These are phyloP conservation scores for Blastocladiella emersonii DNA, from an alignment of 371 early-diverging fungal genomes.

Conservation along the genomic window DNA sequence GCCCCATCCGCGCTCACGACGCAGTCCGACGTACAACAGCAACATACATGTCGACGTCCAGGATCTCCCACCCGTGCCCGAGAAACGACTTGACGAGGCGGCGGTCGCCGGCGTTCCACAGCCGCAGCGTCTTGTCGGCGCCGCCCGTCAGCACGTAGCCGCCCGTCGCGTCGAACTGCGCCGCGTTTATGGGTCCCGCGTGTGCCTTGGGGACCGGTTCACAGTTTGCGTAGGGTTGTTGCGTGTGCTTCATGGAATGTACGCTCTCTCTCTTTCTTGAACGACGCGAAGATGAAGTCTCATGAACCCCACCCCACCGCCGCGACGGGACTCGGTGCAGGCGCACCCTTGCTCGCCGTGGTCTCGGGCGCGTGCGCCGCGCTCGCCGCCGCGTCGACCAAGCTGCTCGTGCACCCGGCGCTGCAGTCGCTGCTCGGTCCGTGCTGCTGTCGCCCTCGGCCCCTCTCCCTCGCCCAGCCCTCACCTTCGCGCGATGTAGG, in stretches of 20 bases:
- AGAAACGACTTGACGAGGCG: conserved; percentile 55
- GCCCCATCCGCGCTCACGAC: not conserved
- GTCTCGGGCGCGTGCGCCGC: not conserved
- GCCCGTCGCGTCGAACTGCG: conserved; percentile 49
- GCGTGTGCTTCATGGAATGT: too few species aligned
- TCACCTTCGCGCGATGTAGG: too few species aligned
- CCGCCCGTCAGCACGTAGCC: conserved; percentile 66
- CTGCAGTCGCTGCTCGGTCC: not conserved
- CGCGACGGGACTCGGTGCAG: too few species aligned
- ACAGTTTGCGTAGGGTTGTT: too few species aligned
- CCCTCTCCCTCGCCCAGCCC: too few species aligned
- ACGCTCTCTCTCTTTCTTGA: too few species aligned
- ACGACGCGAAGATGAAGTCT: too few species aligned
- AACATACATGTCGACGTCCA: conserved; percentile 53
- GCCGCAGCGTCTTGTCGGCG: conserved; percentile 54
- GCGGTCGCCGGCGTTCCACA: conserved; percentile 65
- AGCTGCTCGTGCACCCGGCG: not conserved
- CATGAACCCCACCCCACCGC: too few species aligned
- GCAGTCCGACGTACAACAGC: not conserved
- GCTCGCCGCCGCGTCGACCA: not conserved
- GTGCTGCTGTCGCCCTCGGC: too few species aligned
- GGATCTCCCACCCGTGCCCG: conserved; percentile 79
- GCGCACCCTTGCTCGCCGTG: not conserved
- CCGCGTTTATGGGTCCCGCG: conserved; percentile 46
- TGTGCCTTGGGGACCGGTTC: conserved; percentile 51